Evolutionary conservation across 2,329 filamentous ascomycete species (phyloP).

Genomic region (Rhexocercosporidium sp.): DNA sequence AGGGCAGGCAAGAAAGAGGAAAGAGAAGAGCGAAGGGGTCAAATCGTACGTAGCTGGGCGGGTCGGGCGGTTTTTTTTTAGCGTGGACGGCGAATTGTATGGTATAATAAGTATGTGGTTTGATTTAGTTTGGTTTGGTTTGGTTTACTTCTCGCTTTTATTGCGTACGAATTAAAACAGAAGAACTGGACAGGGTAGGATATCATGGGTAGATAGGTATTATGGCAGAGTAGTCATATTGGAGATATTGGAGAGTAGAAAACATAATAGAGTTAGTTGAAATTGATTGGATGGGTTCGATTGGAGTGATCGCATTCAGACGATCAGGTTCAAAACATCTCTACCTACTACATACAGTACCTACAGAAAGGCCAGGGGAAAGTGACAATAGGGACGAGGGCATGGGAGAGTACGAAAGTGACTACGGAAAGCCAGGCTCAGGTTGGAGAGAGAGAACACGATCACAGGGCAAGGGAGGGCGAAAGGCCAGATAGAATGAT

Average conservation of each 20-base stretch:
- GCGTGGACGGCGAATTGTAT: not conserved
- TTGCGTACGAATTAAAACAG: conserved; percentile 8
- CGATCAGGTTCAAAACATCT: no score
- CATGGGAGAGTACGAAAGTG: not conserved
- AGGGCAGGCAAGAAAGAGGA: no score
- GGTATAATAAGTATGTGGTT: not conserved
- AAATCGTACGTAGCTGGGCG: not conserved
- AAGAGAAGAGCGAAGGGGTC: not conserved
- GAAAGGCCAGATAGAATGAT: not conserved
- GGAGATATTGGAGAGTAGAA: no score
- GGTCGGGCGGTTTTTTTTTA: conserved; percentile 1
- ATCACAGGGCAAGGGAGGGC: not conserved
- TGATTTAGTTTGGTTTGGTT: not conserved
- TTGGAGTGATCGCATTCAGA: no score
- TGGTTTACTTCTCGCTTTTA: not conserved
- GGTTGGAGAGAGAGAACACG: no score
- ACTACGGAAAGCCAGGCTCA: not conserved
- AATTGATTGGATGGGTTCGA: no score
- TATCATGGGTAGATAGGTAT: not conserved
- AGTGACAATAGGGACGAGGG: no score
- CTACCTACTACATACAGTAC: no score
- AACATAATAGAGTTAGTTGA: no score
- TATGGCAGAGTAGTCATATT: no score
- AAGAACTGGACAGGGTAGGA: not conserved
- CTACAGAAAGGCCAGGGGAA: no score